Evolutionary conservation across 2,329 filamentous ascomycete species (phyloP).

Genomic region (Sphaerulina vaccinii): DNA sequence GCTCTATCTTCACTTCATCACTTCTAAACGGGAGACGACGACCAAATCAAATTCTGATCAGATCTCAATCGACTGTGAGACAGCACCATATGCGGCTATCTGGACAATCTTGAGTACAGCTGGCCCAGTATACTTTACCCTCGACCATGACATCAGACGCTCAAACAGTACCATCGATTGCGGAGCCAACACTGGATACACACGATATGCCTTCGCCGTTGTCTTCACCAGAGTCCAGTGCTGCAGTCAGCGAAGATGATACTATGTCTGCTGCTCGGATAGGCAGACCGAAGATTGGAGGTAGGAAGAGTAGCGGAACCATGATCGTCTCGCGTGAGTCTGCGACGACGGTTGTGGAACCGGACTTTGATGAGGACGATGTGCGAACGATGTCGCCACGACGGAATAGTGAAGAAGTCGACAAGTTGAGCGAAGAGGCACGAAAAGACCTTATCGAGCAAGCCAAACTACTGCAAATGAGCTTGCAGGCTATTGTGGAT

Average conservation of each 20-base stretch:
- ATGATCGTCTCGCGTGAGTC: conserved; percentile 69
- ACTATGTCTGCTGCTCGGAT: conserved; percentile 22
- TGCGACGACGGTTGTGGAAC: conserved; percentile 62
- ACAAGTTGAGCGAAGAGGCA: conserved; percentile 81
- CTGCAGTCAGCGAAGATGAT: conserved; percentile 36
- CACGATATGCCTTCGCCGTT: conserved; percentile 21
- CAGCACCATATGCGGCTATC: too few relatives aligned
- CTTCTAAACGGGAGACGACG: too few relatives aligned
- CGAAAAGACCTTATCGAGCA: conserved; percentile 68
- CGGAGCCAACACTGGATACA: conserved; percentile 23
- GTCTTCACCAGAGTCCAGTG: conserved; percentile 32
- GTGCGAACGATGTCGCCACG: conserved; percentile 93
- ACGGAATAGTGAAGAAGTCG: conserved; percentile 84
- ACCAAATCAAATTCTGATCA: background rate
- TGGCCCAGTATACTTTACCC: background rate
- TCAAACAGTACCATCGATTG: conserved; percentile 25
- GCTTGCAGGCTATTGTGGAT: conserved; percentile 83
- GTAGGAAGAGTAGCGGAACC: conserved; percentile 74
- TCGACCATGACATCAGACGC: conserved; percentile 25
- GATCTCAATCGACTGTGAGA: too few relatives aligned
- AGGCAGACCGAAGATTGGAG: conserved; percentile 64
- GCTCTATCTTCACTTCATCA: background rate
- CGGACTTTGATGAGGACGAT: conserved; percentile 72
- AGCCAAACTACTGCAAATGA: conserved; percentile 83
- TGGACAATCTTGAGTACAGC: background rate